Base-by-base conservation (phyloP, 495 filamentous ascomycete species). In the Penicillium bovifimosum region DNA sequence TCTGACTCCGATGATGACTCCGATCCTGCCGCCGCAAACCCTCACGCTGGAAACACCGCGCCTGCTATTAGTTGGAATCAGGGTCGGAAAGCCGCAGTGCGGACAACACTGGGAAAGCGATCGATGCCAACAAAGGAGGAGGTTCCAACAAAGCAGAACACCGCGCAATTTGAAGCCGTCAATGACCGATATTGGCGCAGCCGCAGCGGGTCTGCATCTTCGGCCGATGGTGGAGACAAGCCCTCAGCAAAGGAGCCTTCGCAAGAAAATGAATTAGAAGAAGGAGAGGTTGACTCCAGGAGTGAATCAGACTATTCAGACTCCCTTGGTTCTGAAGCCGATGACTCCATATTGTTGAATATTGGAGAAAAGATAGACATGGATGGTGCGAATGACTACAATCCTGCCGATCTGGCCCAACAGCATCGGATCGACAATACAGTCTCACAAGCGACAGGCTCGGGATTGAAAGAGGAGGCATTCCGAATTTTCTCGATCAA, bases 321-420 rank as follows among this genome's bases (percentile, higher is more conserved):
- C 13, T 69, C 65, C 27, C 31, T 64, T 41, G 68, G 67, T 41
- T 69, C 67, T 1, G 72, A 72, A 39, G 70, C 65, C 0, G 70
- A 73, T 35, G 68, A 75, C 41, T 76, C 72, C 0, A 71, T 76
- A 26, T 26, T 76, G 61, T 34, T 76, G 55, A 76, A 76, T 39
- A 65, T 74, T 32, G 67, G 69, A 9, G 55, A 62, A 1, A 60
- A 67, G 47, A 50, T n/a, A 5, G 58, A 10, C 31, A 31, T 13
- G 24, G 55, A 53, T 49, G 52, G 51, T 14, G 43, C 55, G 16
- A 61, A 65, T 58, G 59, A 60, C 32, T 63, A 67, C 27, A 56
- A 65, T 10, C 64, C 67, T 9, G 64, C 64, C 26, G 20, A 57
- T 44, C 26, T 63, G 17, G 9, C 31, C 29, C 16, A 56, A 16